A percentile compares a stretch with the other conserved stretches of the same genome.
Evolutionary conservation across 768 basidiomycete genomes (phyloP).

Genomic region (Glaciozyma martinii): DNA sequence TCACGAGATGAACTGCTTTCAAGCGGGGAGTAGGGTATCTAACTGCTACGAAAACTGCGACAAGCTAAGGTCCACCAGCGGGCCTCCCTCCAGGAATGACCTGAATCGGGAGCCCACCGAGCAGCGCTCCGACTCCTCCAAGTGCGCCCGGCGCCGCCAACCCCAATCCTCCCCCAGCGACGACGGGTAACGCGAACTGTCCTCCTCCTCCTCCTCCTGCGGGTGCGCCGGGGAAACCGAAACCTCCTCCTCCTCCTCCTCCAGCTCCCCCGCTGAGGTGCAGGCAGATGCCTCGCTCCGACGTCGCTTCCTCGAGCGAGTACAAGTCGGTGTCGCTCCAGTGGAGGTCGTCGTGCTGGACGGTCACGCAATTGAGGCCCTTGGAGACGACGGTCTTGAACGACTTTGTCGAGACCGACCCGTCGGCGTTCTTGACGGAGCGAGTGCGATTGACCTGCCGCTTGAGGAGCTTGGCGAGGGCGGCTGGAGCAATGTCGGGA

Average conservation of each 20-base stretch:
- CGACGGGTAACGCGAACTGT: no score
- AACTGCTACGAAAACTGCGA: not conserved
- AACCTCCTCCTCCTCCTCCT: not conserved
- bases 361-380: constrained; percentile 9
- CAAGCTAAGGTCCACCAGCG: not conserved
- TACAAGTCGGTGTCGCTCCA: constrained; percentile 11
- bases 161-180: not conserved
- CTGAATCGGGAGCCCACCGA: not conserved
- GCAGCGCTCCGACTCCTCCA: not conserved
- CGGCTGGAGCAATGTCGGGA: constrained; percentile 7
- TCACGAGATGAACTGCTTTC: not conserved
- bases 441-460: constrained; percentile 8
- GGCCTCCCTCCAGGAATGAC: not conserved
- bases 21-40: not conserved
- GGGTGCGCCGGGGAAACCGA: no score
- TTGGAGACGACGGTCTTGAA: constrained; percentile 6
- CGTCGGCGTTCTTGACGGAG: constrained; percentile 7
- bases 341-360: constrained; percentile 22
- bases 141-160: not conserved
- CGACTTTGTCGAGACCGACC: not conserved
- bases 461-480: constrained; percentile 14
- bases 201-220: not conserved
- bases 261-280: constrained; percentile 10
- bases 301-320: constrained; percentile 1
- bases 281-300: constrained; percentile 6